Conservation (phyloP, 768 basidiomycete species). For the Lepiota venenata region DNA sequence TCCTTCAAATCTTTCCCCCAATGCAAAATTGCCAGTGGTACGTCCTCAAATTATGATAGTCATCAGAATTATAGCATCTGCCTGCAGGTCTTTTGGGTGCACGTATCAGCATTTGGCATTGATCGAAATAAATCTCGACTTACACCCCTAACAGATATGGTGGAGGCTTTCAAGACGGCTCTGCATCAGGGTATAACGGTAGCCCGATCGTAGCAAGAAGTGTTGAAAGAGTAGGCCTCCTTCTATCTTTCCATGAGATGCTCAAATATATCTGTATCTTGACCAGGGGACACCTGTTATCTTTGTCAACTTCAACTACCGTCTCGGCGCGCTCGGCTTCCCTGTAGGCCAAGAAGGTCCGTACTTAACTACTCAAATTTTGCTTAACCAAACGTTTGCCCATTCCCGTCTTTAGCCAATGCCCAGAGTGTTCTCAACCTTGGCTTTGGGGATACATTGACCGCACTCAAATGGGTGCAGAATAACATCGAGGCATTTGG, state of each 20-base stretch:
- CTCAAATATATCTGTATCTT: background rate
- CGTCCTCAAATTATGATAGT: constrained; percentile 10
- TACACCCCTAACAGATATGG: constrained; percentile 24
- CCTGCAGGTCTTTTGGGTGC: constrained; percentile 38
- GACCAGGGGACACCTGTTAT: constrained; percentile 39
- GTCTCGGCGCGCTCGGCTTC: constrained; percentile 47
- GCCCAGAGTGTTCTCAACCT: constrained; percentile 38
- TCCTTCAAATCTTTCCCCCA: constrained; percentile 31
- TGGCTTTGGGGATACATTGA: constrained; percentile 42
- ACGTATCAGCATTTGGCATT: constrained; percentile 3
- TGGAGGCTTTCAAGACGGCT: constrained; percentile 30
- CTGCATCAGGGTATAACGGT: constrained; percentile 26
- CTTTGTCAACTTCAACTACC: constrained; percentile 37
- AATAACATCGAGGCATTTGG: constrained; percentile 58
- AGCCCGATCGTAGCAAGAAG: constrained; percentile 33
- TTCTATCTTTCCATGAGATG: background rate
- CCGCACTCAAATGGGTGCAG: constrained; percentile 54
- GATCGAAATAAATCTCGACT: background rate
- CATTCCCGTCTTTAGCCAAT: constrained; percentile 22
- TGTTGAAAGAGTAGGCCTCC: constrained; percentile 27
- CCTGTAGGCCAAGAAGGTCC: constrained; percentile 35
- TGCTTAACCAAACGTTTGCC: background rate
- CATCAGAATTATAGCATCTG: background rate
- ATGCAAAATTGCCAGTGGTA: constrained; percentile 36
- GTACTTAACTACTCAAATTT: background rate